phyloP scores from a whole-genome alignment of 2,329 filamentous ascomycete genomes.

The Knufia petricola region DNA sequence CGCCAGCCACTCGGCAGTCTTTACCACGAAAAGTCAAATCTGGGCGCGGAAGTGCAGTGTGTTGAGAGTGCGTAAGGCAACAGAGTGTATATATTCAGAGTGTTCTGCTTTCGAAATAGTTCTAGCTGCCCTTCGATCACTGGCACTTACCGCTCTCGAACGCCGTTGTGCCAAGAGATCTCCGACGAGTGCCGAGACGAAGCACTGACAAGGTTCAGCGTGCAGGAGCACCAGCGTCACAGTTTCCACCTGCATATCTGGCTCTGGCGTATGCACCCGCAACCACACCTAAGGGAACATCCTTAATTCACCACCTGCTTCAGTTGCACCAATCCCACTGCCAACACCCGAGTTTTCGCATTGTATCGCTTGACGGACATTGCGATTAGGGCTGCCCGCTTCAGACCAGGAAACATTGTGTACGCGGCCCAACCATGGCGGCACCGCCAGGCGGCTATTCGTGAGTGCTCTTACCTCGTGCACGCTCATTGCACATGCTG shows the following conservation, averaged over 20 bases:
- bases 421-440: constrained; percentile 32
- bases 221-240: background rate
- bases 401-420: constrained; percentile 9
- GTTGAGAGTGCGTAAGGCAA: too few relatives aligned
- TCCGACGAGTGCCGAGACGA: background rate
- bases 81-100: too few relatives aligned
- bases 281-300: background rate
- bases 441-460: constrained; percentile 34
- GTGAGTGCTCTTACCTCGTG: constrained; percentile 30
- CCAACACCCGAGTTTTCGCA: background rate
- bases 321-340: background rate
- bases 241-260: constrained; percentile 3
- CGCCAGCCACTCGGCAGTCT: background rate
- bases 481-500: constrained; percentile 12
- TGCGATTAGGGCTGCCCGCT: background rate
- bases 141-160: background rate
- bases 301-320: background rate
- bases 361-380: background rate
- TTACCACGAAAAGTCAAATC: background rate
- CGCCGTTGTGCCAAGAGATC: constrained; percentile 2
- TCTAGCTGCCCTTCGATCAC: too few relatives aligned
- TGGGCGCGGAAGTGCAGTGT: background rate
- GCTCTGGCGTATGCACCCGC: background rate
- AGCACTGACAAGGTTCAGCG: background rate
- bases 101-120: too few relatives aligned